Base-by-base conservation (phyloP, 805 yeast species). In the Debaryomyces castellii region DNA sequence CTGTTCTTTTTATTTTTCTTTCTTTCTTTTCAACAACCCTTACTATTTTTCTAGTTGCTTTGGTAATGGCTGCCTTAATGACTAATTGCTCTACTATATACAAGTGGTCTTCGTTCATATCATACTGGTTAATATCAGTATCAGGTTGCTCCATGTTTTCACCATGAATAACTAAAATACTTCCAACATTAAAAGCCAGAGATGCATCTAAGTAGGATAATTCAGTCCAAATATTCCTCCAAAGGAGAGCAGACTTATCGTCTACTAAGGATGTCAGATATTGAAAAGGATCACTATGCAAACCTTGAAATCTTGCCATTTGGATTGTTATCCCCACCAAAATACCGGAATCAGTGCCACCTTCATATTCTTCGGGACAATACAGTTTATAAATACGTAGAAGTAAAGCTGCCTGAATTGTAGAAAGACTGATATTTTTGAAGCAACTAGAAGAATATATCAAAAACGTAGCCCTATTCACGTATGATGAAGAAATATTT, bases 111-210 rank as follows among this genome's bases (percentile, higher is more conserved):
- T n/a, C n/a, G n/a, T n/a, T n/a, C n/a, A n/a, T n/a, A n/a, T n/a
- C n/a, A n/a, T n/a, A n/a, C n/a, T n/a, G n/a, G n/a, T n/a, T n/a
- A 6, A 16, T 18, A 3, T 35, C 16, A n/a, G 18, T 27, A 14
- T 78, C 76, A 49, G 82, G 82, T 51, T 73, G 83, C 54, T 83
- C 88, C 42, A 92, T 91, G 67, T 95, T 96, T 30, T 94, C 82
- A 63, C 10, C 22, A n/a, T n/a, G n/a, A 21, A 36, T 22, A 36
- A 5, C 5, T 20, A 20, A n/a, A 9, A 36, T 16, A 36, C 22
- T 36, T 16, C 46, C 46, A 25, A 43, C 21, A 27, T 11, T 38
- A 22, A 45, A 41, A n/a, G 48, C 33, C n/a, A 22, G 24, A 10
- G 16, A 9, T 12, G 45, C 45, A 24, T 45, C 48, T 10, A 39